These are phyloP conservation scores for Cephalotrichum gorgonifer DNA, from an alignment of 2,329 filamentous ascomycete species.

Conservation along the genomic window DNA sequence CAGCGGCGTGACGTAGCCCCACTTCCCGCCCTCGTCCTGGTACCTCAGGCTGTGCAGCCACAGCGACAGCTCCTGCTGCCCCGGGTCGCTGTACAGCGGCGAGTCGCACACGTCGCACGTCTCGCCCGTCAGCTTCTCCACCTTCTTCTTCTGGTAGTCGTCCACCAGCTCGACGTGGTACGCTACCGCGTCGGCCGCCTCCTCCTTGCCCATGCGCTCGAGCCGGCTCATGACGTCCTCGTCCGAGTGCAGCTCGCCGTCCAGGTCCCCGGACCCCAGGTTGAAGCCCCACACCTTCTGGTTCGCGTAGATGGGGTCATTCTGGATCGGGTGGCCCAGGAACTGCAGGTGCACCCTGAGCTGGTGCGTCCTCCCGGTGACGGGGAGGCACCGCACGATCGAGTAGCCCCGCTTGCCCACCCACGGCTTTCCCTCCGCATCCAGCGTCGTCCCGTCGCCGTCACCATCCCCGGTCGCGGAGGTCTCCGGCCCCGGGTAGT, in stretches of 20 bases:
- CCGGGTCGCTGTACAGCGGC: constrained; percentile 86
- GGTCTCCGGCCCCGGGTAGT: constrained; percentile 50
- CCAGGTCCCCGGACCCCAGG: constrained; percentile 57
- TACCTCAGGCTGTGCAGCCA: constrained; percentile 92
- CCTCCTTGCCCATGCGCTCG: constrained; percentile 85
- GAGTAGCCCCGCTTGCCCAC: constrained; percentile 70
- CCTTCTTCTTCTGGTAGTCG: constrained; percentile 79
- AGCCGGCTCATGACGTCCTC: constrained; percentile 83
- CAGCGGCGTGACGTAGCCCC: constrained; percentile 78
- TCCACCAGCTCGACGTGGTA: constrained; percentile 94
- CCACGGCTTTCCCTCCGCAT: constrained; percentile 23
- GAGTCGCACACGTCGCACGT: constrained; percentile 74
- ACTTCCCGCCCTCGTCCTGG: constrained; percentile 69
- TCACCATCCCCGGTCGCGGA: constrained; percentile 1
- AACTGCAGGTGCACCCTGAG: constrained; percentile 91
- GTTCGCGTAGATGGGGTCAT: constrained; percentile 97
- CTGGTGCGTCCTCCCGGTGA: constrained; percentile 92
- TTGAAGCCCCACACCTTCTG: constrained; percentile 78
- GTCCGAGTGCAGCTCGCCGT: constrained; percentile 63
- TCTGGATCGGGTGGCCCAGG: constrained; percentile 87
- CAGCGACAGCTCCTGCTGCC: constrained; percentile 78
- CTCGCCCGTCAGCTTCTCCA: constrained; percentile 86
- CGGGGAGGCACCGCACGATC: constrained; percentile 84
- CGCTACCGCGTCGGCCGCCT: constrained; percentile 79
- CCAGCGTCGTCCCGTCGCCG: constrained; percentile 2